Evolutionary conservation across 1,284 basidiomycete genomes (phyloP).

Genomic region (Irpex lacteus): DNA sequence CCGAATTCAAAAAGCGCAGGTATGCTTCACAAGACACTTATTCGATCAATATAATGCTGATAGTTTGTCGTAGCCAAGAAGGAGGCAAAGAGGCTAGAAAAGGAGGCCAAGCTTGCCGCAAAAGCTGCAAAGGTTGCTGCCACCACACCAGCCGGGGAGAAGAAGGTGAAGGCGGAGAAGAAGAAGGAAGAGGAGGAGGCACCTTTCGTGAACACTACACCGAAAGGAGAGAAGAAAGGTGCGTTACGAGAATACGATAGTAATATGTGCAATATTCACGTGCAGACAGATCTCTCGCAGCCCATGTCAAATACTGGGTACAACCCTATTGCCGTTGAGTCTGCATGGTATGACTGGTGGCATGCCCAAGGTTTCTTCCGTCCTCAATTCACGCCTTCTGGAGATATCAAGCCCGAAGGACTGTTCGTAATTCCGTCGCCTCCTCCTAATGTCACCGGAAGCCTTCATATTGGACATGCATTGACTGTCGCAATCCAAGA

Average conservation of each 20-base stretch:
- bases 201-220: constrained; percentile 83
- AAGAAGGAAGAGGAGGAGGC: constrained; percentile 69
- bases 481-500: constrained; percentile 95
- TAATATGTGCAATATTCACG: background rate
- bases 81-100: constrained; percentile 69
- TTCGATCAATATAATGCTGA: constrained; percentile 15
- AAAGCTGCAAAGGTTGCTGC: constrained; percentile 60
- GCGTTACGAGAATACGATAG: constrained; percentile 10
- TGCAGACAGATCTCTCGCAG: constrained; percentile 70
- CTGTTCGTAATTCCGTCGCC: constrained; percentile 89
- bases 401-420: constrained; percentile 58
- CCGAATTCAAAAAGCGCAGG: constrained; percentile 31
- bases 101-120: constrained; percentile 77
- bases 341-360: constrained; percentile 99
- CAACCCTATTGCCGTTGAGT: constrained; percentile 93
- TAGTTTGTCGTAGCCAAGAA: constrained; percentile 48
- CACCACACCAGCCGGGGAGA: constrained; percentile 45
- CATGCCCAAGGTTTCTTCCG: constrained; percentile 86
- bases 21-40: constrained; percentile 13
- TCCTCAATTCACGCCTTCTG: constrained; percentile 66
- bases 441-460: constrained; percentile 98
- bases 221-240: constrained; percentile 91
- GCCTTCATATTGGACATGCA: constrained; percentile 95
- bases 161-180: constrained; percentile 77
- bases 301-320: constrained; percentile 85